phyloP scores from a whole-genome alignment of 495 filamentous ascomycete species.

The Hyphodiscus hymeniophilus region DNA sequence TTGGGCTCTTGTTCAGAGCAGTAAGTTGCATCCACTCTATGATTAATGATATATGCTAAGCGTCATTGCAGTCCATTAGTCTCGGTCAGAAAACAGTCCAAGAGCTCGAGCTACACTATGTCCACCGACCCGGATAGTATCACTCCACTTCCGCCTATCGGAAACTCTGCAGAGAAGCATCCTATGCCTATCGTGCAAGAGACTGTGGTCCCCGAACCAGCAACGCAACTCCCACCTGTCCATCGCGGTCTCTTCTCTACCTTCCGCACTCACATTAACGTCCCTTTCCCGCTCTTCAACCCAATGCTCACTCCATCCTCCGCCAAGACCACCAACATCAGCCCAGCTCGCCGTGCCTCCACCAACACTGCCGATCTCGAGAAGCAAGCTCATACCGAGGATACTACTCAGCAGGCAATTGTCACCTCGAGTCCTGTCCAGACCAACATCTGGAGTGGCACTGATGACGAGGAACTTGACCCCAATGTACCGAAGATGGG shows the following conservation, averaged over 20 bases:
- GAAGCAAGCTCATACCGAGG: background rate
- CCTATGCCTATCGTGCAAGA: background rate
- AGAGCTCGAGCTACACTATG: no score
- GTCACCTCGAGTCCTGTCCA: background rate
- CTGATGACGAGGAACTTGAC: background rate
- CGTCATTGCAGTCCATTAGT: no score
- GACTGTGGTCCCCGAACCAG: background rate
- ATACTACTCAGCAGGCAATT: no score
- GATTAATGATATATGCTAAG: no score
- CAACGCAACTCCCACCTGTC: background rate
- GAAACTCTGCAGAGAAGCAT: no score
- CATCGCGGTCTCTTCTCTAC: background rate
- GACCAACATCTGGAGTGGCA: constrained; percentile 1
- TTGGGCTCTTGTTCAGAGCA: no score
- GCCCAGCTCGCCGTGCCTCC: background rate
- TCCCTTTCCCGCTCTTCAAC: background rate
- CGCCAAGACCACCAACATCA: background rate
- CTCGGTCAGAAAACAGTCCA: no score
- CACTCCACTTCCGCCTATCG: no score
- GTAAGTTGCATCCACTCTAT: no score
- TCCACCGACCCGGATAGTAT: no score
- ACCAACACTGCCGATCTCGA: background rate
- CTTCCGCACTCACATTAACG: background rate
- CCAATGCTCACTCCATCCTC: background rate
- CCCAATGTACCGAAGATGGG: constrained; percentile 3